A percentile compares a stretch with the other conserved stretches of the same genome.
These are phyloP conservation scores for Cyclotella sp. DNA, from an alignment of 108 stramenopile species.

Conservation along the genomic window DNA sequence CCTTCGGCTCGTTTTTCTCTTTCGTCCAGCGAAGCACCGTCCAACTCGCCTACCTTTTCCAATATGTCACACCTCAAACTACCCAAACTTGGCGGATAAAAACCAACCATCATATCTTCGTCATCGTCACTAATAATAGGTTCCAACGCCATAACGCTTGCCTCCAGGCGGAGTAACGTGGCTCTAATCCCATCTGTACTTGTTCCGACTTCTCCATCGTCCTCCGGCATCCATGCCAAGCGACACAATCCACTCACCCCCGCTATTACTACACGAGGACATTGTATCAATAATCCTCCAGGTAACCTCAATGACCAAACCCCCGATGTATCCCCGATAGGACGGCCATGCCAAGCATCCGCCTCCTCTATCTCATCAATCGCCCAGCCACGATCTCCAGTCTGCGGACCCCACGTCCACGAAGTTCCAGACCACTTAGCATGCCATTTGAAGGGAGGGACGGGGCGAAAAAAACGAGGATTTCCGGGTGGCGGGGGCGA, in stretches of 20 bases:
- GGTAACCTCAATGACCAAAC: slow-evolving; percentile 79
- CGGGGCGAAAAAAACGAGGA: slow-evolving; percentile 71
- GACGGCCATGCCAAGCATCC: slow-evolving; percentile 86
- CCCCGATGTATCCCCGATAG: slow-evolving; percentile 49
- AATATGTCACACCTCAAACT: slow-evolving; percentile 82
- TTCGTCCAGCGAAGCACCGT: slow-evolving; percentile 49
- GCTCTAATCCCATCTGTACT: slow-evolving; percentile 43
- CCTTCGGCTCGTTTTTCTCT: slow-evolving; percentile 46
- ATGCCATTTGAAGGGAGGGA: slow-evolving; percentile 87
- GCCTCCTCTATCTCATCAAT: slow-evolving; percentile 79
- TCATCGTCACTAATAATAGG: slow-evolving; percentile 76
- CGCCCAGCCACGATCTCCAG: slow-evolving; percentile 83
- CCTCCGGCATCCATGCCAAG: slow-evolving; percentile 83
- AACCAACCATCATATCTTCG: slow-evolving; percentile 71
- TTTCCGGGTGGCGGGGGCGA: slow-evolving; percentile 54
- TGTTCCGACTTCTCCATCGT: slow-evolving; percentile 59
- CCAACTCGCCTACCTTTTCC: slow-evolving; percentile 79
- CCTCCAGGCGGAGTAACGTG: slow-evolving; percentile 76
- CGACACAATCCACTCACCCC: slow-evolving; percentile 69
- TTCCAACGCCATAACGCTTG: slow-evolving; percentile 78
- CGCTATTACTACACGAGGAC: slow-evolving; percentile 69
- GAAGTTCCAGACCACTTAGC: slow-evolving; percentile 79
- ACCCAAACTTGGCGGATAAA: slow-evolving; percentile 77
- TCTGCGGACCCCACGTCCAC: slow-evolving; percentile 85
- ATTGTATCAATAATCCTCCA: slow-evolving; percentile 76